These are phyloP conservation scores for Aureobasidium sp. DNA, from an alignment of 2,329 filamentous ascomycete species.

Conservation along the genomic window DNA sequence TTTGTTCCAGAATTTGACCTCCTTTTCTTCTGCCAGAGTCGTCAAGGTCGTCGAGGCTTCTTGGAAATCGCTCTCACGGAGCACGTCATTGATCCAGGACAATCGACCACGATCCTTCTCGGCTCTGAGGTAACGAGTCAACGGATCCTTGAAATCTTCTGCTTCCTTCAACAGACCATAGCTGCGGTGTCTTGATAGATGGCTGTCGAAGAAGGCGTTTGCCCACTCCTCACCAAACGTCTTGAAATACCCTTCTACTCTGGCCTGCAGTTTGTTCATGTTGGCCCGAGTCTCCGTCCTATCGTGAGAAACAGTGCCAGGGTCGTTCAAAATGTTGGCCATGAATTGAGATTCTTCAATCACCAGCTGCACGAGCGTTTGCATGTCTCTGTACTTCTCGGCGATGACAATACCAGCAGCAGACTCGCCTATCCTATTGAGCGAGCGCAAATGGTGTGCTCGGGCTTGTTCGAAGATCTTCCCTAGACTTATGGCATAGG, in stretches of 20 bases:
- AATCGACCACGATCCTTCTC: conserved; percentile 66
- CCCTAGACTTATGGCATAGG: conserved; percentile 42
- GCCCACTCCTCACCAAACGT: conserved; percentile 59
- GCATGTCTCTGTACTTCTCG: conserved; percentile 55
- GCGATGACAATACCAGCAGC: conserved; percentile 52
- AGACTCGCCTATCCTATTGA: conserved; percentile 44
- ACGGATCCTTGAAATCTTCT: conserved; percentile 58
- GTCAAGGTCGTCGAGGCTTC: conserved; percentile 65
- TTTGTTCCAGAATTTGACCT: conserved; percentile 82
- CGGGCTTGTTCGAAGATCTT: conserved; percentile 34
- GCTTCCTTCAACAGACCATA: conserved; percentile 55
- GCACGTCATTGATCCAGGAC: conserved; percentile 90
- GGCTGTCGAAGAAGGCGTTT: conserved; percentile 66
- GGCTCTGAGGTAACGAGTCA: conserved; percentile 71
- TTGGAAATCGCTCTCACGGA: conserved; percentile 64
- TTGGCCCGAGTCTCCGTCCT: conserved; percentile 32
- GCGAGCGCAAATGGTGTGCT: conserved; percentile 33
- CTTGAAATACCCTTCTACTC: conserved; percentile 48
- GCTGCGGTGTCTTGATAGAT: conserved; percentile 25
- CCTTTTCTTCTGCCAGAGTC: conserved; percentile 59
- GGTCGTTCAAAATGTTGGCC: conserved; percentile 27
- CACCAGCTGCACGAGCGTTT: conserved; percentile 49
- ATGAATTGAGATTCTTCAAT: conserved; percentile 37
- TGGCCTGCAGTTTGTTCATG: conserved; percentile 34
- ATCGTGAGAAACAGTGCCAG: conserved; percentile 24